A percentile compares a stretch with the other conserved stretches of the same genome.
Conservation (phyloP, 192 early-diverging fungal species). For the Backusella circina region DNA sequence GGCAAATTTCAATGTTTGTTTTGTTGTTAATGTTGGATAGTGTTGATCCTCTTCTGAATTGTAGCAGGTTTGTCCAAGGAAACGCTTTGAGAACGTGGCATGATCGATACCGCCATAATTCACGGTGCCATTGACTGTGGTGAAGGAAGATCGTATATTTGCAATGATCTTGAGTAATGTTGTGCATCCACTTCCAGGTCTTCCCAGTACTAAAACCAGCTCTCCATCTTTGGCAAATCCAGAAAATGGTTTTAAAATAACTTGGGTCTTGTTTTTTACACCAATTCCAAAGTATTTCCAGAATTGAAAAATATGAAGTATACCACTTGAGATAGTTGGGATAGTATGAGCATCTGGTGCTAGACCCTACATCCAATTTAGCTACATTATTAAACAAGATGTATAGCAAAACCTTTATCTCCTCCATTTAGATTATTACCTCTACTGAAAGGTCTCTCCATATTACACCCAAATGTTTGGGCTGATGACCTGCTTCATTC, state of each 20-base stretch:
- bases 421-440: background rate
- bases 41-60: slow-evolving; percentile 79
- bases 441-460: slow-evolving; percentile 30
- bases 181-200: slow-evolving; percentile 66
- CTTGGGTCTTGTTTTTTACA: slow-evolving; percentile 2
- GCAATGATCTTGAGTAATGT: slow-evolving; percentile 57
- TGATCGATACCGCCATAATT: slow-evolving; percentile 66
- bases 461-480: slow-evolving; percentile 18
- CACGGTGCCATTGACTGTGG: slow-evolving; percentile 49
- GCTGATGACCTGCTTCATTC: background rate
- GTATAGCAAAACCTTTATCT: no score
- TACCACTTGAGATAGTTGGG: slow-evolving; percentile 4
- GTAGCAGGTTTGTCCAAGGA: slow-evolving; percentile 72
- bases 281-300: slow-evolving; percentile 8
- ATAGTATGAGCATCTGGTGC: slow-evolving; percentile 25
- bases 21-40: slow-evolving; percentile 70
- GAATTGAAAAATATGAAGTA: background rate
- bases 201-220: slow-evolving; percentile 62
- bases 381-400: no score
- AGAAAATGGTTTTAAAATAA: slow-evolving; percentile 54
- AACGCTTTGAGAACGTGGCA: slow-evolving; percentile 52
- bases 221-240: slow-evolving; percentile 74
- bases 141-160: slow-evolving; percentile 49
- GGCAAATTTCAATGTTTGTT: slow-evolving; percentile 74
- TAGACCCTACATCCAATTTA: no score